Evolutionary conservation across 306 rosid genomes (phyloP), one percentile per base, ranked within the genome.

Genomic region (Senna siamea): DNA sequence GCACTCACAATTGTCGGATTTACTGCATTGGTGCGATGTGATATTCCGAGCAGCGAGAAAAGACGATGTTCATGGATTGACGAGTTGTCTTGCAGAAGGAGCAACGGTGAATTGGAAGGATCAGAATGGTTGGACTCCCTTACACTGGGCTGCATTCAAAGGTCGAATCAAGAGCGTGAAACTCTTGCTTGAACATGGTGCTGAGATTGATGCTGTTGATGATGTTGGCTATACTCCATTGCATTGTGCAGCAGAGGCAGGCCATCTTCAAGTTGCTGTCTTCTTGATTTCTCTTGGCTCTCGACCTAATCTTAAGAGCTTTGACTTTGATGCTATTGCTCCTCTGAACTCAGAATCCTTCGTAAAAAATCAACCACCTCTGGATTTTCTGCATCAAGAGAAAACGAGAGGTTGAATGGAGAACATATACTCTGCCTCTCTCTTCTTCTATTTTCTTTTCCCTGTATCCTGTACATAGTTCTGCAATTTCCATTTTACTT

Each of bases 131-230:
- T 94, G 98, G 98, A 91, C 85, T 3, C 84, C 98, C 5, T 48
- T 94, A 35, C 97, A 94, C 60, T 83, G 97, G 80, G 98, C 97
- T 4, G 87, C 98, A 0, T 91, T 94, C 69, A 94, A 94, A 74
- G 98, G 97, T 0, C 32, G 89, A 55, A 60, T 85, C 0, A 92
- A 88, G 76, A 85, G 94, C 17, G 88, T 86, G 19, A 85, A 89
- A 85, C 71, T 82, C 3, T 60, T 94, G 84, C 79, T 91, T 0
- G 86, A 79, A 67, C 83, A 84, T 5, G 95, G 93, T 15, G 98
- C 96, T 5, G 82, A 63, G 19, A 87, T 89, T 7, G 93, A 94
- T 7, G 73, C 50, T 3, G 88, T 73, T 0, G 97, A 91, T 51
- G 86, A 88, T 50, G 86, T 77, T 0, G 96, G 97, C 0, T 88